Evolutionary conservation across 2,329 filamentous ascomycete genomes (phyloP), one percentile per base, ranked within the genome.

Genomic region (Polychaeton citri): DNA sequence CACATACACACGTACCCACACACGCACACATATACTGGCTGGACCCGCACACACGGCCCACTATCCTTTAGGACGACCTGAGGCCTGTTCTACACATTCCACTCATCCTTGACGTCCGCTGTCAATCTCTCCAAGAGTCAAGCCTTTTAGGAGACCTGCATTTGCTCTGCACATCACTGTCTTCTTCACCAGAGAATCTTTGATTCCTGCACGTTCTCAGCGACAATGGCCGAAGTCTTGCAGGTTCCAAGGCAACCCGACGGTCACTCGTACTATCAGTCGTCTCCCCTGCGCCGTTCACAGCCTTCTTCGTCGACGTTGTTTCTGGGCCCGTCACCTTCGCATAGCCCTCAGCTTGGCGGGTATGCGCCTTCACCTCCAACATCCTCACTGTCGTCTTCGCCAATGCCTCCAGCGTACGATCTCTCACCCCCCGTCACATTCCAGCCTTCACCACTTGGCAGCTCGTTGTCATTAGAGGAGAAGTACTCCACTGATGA

Each of bases 361-460:
- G 37, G 15, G 12, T 28, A 12, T 15, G 12, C 15, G 7, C 5
- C 15, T 21, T 21, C 35, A 7, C 36, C 37, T 19, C 33, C 36
- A 37, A 19, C 34, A 6, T 17, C 19, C 10, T 36, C 34, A 12
- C 34, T 15, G 21, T 37, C 35, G 6, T 33, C 34, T 7, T 33
- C 38, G 19, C 38, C 19, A 8, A 36, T 38, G 21, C 36, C 34
- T 13, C 24, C 38, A 30, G 31, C 34, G 21, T 34, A 18, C 28
- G 34, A 16, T 35, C 40, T 5, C 36, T 39, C 24, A 41, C 45
- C 6, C 41, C 47, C 6, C 50, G 54, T 26, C 54, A 54, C 31
- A 54, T 2, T 72, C 68, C 51, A 64, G 67, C 41, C 39, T 17
- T 79, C 77, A 2, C 81, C 76, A 3, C 71, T 76, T 4, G 77